These are phyloP conservation scores for Fusarium sp. DNA, from an alignment of 2,329 filamentous ascomycete genomes.

Conservation along the genomic window DNA sequence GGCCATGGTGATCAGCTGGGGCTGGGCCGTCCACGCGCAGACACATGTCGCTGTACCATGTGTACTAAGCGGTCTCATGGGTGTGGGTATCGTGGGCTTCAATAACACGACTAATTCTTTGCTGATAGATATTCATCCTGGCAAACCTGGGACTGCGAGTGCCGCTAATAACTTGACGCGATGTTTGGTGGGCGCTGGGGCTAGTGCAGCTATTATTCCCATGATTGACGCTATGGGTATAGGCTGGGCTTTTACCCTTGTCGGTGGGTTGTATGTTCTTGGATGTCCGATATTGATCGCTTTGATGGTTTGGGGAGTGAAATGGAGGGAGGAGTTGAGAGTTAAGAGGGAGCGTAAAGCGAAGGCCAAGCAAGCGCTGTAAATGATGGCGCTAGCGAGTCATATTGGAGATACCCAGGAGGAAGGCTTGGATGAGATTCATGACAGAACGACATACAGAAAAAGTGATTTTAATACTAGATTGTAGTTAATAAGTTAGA, in stretches of 20 bases:
- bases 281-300: conserved; percentile 56
- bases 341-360: conserved; percentile 44
- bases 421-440: neutral
- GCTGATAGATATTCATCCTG: conserved; percentile 67
- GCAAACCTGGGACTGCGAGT: conserved; percentile 64
- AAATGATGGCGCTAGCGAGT: neutral
- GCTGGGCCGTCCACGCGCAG: conserved; percentile 61
- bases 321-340: conserved; percentile 56
- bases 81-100: conserved; percentile 64
- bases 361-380: conserved; percentile 19
- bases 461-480: neutral
- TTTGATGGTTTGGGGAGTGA: conserved; percentile 57
- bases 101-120: conserved; percentile 66
- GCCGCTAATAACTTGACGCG: conserved; percentile 68
- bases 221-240: conserved; percentile 63
- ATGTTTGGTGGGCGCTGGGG: conserved; percentile 66
- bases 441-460: neutral
- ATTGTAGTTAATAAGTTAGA: neutral
- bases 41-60: conserved; percentile 60
- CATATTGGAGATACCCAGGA: neutral
- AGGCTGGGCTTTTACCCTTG: conserved; percentile 64
- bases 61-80: conserved; percentile 60
- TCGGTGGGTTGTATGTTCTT: conserved; percentile 57
- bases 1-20: conserved; percentile 61
- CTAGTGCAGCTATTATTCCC: conserved; percentile 63